Percentiles rank a stretch among this genome's conserved stretches.
Conservation (phyloP, 208 protist genomes). For the Balamuthia mandrillaris region DNA sequence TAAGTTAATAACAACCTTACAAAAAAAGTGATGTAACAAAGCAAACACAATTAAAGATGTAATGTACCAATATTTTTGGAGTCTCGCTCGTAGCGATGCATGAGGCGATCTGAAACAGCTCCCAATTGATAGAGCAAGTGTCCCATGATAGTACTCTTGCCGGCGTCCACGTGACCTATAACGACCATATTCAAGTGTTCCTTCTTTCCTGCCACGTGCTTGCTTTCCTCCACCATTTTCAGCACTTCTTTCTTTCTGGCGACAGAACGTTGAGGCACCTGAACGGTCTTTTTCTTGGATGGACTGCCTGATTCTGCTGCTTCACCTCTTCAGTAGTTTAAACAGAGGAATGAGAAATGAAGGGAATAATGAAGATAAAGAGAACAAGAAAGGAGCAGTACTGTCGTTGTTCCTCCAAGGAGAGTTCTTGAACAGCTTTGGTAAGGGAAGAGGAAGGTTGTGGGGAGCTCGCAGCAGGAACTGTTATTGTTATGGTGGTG, state of each 20-base stretch:
- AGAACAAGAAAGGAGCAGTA: background rate
- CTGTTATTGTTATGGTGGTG: no score
- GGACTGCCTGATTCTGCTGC: background rate
- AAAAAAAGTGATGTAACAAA: background rate
- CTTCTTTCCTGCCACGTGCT: background rate
- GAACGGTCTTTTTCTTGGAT: no score
- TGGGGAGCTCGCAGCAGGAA: no score
- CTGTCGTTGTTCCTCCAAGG: background rate
- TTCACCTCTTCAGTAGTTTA: background rate
- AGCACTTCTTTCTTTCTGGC: no score
- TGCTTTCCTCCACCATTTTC: background rate
- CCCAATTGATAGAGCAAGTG: conserved; percentile 16
- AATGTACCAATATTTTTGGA: background rate
- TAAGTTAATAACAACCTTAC: background rate
- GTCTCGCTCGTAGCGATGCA: conserved; percentile 27
- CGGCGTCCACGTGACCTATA: conserved; percentile 66
- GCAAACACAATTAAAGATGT: background rate
- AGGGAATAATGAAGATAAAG: background rate
- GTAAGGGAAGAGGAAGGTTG: no score
- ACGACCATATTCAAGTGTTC: conserved; percentile 51
- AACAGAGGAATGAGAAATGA: background rate
- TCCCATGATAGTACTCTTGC: conserved; percentile 43
- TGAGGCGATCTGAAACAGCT: background rate
- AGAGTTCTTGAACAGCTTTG: no score
- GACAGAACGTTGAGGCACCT: no score